Conservation (phyloP, 768 basidiomycete species). For the Phaffia australis region DNA sequence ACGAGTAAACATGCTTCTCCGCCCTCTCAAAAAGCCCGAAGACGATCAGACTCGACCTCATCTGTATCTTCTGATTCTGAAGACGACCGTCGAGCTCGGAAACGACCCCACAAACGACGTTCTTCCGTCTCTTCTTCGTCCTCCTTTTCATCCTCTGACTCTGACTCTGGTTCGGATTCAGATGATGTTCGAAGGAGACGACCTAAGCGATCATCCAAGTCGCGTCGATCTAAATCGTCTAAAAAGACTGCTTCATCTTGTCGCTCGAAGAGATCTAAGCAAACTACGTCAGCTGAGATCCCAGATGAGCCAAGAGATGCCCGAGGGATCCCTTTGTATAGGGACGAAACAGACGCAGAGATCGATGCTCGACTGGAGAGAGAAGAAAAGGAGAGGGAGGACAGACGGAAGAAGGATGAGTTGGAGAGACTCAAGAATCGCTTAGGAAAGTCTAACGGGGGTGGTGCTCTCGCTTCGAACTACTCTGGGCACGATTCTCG, state of each 20-base stretch:
- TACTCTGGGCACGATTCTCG: not conserved
- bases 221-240: not conserved
- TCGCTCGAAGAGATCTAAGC: constrained; percentile 13
- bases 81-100: not conserved
- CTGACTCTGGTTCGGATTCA: constrained; percentile 15
- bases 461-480: not conserved
- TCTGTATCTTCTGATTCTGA: not conserved
- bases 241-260: constrained; percentile 4
- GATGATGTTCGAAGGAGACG: constrained; percentile 1
- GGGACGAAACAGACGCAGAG: constrained; percentile 25
- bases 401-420: constrained; percentile 13
- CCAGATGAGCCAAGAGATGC: constrained; percentile 1
- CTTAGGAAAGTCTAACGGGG: constrained; percentile 12
- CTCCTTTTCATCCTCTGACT: constrained; percentile 7
- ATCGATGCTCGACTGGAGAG: constrained; percentile 25
- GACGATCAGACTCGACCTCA: not conserved
- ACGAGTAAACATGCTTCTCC: not conserved
- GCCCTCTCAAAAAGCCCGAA: not conserved
- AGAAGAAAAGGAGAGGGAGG: constrained; percentile 18
- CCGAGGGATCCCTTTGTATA: constrained; percentile 1
- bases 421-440: constrained; percentile 16
- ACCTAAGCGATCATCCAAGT: constrained; percentile 1
- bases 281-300: not conserved
- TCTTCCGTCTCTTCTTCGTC: constrained; percentile 14
- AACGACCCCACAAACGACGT: not conserved